Evolutionary conservation across 139 green algal species (phyloP), one percentile per base, ranked within the genome.

Genomic region (Chlamydomonas incerta): DNA sequence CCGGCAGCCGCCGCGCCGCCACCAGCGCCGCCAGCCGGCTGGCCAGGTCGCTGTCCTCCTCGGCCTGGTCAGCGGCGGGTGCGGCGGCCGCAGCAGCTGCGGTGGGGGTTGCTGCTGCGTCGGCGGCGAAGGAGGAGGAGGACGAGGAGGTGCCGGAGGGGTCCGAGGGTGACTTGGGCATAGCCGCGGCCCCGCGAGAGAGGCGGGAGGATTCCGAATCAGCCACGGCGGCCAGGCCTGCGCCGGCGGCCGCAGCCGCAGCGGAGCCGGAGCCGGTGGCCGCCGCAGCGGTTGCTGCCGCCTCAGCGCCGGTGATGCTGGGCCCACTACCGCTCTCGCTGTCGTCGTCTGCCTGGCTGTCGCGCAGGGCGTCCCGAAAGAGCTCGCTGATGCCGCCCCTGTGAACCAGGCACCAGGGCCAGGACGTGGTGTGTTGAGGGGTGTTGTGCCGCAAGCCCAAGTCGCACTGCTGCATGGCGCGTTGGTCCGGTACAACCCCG

Each of bases 21-120:
- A 88, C 82, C 34, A 80, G 87, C 21, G 74, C 68, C 17, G 82
- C 85, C 71, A 94, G 87, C 17, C 90, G 87, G 63, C 81, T 63
- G 0, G 92, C 92, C 34, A 94, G 77, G 13, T 84, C 76, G 41
- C 41, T 50, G 29, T 87, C 81, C 46, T 91, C 86, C 23, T 82
- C 70, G 73, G 31, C 52, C 8, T 57, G 4, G 35, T 3, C 24
- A 26, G 11, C 57, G 35, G 3, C 57, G 74, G 62, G 6, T 24
- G 26, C 62, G 17, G 62, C 4, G 28, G 26, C 62, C 3, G 62
- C 26, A 34, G 26, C 57, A 3, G 57, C 57, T 65, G 57, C 57
- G 14, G 57, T 14, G 15, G 17, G 57, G 20, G 57, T n/a, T n/a
- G n/a, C n/a, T n/a, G n/a, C n/a, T n/a, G n/a, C n/a, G n/a, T n/a